A percentile compares a stretch with the other conserved stretches of the same genome.
Evolutionary conservation across 2,329 filamentous ascomycete genomes (phyloP).

Genomic region (Fusarium solani-melongenae): DNA sequence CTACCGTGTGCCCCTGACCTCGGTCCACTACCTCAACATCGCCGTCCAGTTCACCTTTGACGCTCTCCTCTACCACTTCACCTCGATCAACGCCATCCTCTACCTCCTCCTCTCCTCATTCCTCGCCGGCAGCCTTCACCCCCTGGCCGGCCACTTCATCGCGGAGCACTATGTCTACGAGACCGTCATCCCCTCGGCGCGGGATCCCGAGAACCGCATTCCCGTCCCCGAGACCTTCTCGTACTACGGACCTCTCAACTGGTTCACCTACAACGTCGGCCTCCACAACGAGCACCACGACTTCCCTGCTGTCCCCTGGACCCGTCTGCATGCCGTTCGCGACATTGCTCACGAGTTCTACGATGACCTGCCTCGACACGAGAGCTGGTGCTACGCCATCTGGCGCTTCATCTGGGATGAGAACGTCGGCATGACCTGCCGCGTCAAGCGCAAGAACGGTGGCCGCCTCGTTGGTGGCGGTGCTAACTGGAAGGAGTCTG

Average conservation of each 20-base stretch:
- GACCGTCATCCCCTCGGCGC: constrained; percentile 65
- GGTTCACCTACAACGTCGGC: constrained; percentile 96
- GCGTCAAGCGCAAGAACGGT: constrained; percentile 91
- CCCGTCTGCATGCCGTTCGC: constrained; percentile 80
- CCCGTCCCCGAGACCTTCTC: constrained; percentile 93
- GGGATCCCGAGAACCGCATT: constrained; percentile 68
- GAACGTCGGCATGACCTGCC: constrained; percentile 88
- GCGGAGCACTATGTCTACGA: constrained; percentile 94
- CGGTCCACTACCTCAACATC: constrained; percentile 86
- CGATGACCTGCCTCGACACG: constrained; percentile 83
- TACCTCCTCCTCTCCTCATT: constrained; percentile 93
- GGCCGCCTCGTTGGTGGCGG: constrained; percentile 67
- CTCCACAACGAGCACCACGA: constrained; percentile 99
- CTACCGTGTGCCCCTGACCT: constrained; percentile 88
- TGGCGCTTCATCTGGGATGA: constrained; percentile 96
- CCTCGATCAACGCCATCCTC: constrained; percentile 73
- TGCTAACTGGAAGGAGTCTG: constrained; percentile 71
- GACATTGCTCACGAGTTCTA: constrained; percentile 92
- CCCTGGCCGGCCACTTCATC: constrained; percentile 97
- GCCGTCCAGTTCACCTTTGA: constrained; percentile 82
- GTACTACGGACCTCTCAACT: constrained; percentile 94
- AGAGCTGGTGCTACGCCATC: constrained; percentile 91
- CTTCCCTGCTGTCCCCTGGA: constrained; percentile 97
- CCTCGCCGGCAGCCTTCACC: constrained; percentile 92
- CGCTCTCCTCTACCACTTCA: constrained; percentile 69